phyloP scores from a whole-genome alignment of 2,329 filamentous ascomycete genomes.

The Aspergillus fructus region DNA sequence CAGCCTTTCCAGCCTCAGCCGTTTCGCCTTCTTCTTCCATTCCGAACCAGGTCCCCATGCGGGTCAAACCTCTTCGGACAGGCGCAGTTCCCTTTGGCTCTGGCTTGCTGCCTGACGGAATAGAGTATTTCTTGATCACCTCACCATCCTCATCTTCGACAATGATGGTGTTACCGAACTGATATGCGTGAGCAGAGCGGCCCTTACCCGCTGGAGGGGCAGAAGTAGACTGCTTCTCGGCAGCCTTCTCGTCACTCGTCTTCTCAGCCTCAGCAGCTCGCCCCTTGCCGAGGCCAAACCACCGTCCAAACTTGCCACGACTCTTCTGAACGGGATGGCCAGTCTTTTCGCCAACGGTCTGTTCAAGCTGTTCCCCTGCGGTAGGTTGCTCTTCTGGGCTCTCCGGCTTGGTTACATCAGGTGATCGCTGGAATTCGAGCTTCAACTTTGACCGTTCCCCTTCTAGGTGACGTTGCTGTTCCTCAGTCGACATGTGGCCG shows the following conservation, averaged over 20 bases:
- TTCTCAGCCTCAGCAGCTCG: constrained; percentile 15
- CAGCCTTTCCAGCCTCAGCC: constrained; percentile 28
- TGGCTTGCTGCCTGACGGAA: constrained; percentile 44
- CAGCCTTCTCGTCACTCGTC: constrained; percentile 28
- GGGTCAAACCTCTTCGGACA: constrained; percentile 52
- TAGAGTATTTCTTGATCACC: constrained; percentile 68
- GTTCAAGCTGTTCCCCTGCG: constrained; percentile 43
- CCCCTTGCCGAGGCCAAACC: constrained; percentile 43
- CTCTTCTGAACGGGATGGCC: constrained; percentile 39
- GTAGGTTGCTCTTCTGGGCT: constrained; percentile 44
- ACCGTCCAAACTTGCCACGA: constrained; percentile 49
- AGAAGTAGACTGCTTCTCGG: constrained; percentile 21
- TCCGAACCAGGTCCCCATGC: constrained; percentile 62
- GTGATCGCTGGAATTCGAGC: constrained; percentile 43
- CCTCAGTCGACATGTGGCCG: constrained; percentile 50
- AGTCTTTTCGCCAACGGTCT: constrained; percentile 37
- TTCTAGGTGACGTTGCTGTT: constrained; percentile 59
- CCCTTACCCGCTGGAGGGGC: constrained; percentile 28
- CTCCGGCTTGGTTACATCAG: constrained; percentile 48
- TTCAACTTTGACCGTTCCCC: constrained; percentile 54
- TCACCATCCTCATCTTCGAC: constrained; percentile 68
- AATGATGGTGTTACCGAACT: constrained; percentile 70
- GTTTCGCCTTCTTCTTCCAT: constrained; percentile 35
- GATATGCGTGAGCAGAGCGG: constrained; percentile 64
- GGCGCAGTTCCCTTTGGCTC: constrained; percentile 37